Base-by-base conservation (phyloP, 116 monocot species). In the Iris pallida region DNA sequence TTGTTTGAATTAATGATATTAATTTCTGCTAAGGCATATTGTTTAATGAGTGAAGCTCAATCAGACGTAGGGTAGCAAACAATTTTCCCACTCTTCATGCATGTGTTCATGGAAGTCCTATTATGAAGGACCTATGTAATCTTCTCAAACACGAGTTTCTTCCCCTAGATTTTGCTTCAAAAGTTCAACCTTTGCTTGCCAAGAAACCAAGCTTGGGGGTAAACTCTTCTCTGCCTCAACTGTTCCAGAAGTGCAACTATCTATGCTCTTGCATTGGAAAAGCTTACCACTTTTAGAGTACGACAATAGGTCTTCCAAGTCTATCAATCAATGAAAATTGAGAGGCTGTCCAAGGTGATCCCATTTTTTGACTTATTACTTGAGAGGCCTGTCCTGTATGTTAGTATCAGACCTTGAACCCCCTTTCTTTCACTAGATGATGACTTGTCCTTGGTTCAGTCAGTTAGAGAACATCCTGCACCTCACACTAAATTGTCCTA, bases 91-190 rank as follows among this genome's bases (percentile, higher is more conserved):
- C n/a, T n/a, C n/a, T n/a, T n/a, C n/a, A n/a, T n/a, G n/a, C n/a
- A n/a, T n/a, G n/a, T n/a, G n/a, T n/a, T n/a, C n/a, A n/a, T n/a
- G n/a, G n/a, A n/a, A n/a, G n/a, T n/a, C n/a, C n/a, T n/a, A n/a
- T n/a, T n/a, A n/a, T 90, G 56, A 93, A 93, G 71, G 98, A 98
- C 56, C 85, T 98, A 5, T 90, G 86, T 78, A 83, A 85, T 71
- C 78, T 98, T 16, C 59, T 98, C 13, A 93, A 98, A 73, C 71
- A 90, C 57, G 98, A 93, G 18, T 90, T 90, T 59, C 70, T 72
- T 3, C 93, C 93, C 0, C 68, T 93, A 42, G 90, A 93, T 71
- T 83, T 98, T 73, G 82, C 93, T 56, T 72, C 86, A 69, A 98
- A 77, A 86, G 90, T 84, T 20, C 98, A 98, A 44, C 90, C 98